Conservation (phyloP, 495 filamentous ascomycete species). For the Cairneyella variabilis region DNA sequence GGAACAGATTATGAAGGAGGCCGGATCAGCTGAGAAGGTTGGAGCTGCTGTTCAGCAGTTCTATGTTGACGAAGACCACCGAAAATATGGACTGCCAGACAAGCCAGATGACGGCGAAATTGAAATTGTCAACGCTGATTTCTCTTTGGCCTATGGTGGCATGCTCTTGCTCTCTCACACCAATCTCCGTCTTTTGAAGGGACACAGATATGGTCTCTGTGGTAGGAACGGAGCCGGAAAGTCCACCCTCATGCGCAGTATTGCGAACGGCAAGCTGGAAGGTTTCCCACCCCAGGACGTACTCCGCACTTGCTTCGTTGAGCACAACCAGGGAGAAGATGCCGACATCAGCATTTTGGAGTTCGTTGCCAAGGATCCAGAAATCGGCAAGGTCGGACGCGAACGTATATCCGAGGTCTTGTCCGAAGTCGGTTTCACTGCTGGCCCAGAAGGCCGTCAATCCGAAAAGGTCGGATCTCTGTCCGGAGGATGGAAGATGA, state of each 20-base stretch:
- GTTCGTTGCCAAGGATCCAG: slow-evolving; percentile 81
- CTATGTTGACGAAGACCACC: slow-evolving; percentile 77
- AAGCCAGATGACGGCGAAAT: slow-evolving; percentile 79
- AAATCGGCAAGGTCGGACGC: slow-evolving; percentile 64
- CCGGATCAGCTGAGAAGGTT: slow-evolving; percentile 52
- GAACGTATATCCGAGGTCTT: slow-evolving; percentile 82
- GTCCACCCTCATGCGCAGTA: slow-evolving; percentile 96
- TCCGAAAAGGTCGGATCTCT: slow-evolving; percentile 84
- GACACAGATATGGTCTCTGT: slow-evolving; percentile 94
- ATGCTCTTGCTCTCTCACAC: slow-evolving; percentile 98
- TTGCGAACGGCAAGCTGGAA: slow-evolving; percentile 92
- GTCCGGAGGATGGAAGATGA: slow-evolving; percentile 99
- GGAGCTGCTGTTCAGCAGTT: slow-evolving; percentile 62
- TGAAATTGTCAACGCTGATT: slow-evolving; percentile 97
- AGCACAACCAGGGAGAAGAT: slow-evolving; percentile 98
- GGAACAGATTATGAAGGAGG: slow-evolving; percentile 57
- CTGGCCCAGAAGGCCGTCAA: slow-evolving; percentile 84
- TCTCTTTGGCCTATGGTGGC: slow-evolving; percentile 96
- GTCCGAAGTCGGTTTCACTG: slow-evolving; percentile 87
- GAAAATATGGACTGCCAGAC: slow-evolving; percentile 79
- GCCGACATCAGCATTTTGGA: slow-evolving; percentile 93
- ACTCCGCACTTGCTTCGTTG: slow-evolving; percentile 94
- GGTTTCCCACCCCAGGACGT: slow-evolving; percentile 90
- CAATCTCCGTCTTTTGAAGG: slow-evolving; percentile 89
- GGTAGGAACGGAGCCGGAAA: slow-evolving; percentile 97